Evolutionary conservation across 1,139 yeast species (phyloP).

Genomic region (Geotrichum australiense): DNA sequence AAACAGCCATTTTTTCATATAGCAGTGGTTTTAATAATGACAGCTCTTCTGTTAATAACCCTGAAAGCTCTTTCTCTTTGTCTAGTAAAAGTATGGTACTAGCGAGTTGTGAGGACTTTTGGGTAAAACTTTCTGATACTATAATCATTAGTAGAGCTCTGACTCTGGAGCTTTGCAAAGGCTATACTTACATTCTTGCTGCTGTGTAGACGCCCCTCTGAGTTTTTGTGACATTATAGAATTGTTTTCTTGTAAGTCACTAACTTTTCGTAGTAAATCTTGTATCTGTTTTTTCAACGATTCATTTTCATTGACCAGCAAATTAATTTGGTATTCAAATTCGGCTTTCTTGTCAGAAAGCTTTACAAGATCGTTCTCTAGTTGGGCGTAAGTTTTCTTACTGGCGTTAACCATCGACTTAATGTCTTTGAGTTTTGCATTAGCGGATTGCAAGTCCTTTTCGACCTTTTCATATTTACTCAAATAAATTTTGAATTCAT

Average conservation of each 20-base stretch:
- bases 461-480: slow-evolving; percentile 10
- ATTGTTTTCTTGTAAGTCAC: not conserved
- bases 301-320: slow-evolving; percentile 4
- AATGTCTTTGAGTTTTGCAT: slow-evolving; percentile 3
- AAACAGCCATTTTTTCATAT: slow-evolving; percentile 1
- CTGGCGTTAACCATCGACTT: slow-evolving; percentile 3
- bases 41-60: slow-evolving; percentile 6
- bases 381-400: slow-evolving; percentile 5
- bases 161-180: too few species aligned
- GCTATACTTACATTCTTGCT: slow-evolving; percentile 6
- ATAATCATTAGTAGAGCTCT: not conserved
- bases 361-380: slow-evolving; percentile 8
- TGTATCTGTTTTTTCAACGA: not conserved
- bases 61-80: slow-evolving; percentile 7
- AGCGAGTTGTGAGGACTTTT: slow-evolving; percentile 5
- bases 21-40: slow-evolving; percentile 9
- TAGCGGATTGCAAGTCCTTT: slow-evolving; percentile 6
- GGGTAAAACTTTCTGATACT: slow-evolving; percentile 6
- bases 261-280: not conserved
- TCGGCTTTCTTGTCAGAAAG: slow-evolving; percentile 5
- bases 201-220: slow-evolving; percentile 1
- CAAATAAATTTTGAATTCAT: slow-evolving; percentile 10
- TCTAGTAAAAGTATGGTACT: not conserved
- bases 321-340: slow-evolving; percentile 3
- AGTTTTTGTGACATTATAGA: not conserved